Base-by-base conservation (phyloP, 805 yeast species). In the Starmera pachycereana region DNA sequence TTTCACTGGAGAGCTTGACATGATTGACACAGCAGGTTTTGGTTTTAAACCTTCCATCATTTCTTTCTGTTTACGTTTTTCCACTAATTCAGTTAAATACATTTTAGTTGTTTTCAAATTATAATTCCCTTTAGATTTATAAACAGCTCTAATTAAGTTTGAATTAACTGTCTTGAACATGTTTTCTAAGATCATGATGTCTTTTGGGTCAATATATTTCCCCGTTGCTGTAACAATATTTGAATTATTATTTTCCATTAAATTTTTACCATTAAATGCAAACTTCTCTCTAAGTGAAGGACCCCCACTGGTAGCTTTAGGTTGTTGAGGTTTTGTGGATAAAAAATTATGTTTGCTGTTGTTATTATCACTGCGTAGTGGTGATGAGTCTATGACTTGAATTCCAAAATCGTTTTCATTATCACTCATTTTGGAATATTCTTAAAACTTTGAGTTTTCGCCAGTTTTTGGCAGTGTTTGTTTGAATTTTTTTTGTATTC, bases 201-300 rank as follows among this genome's bases (percentile, higher is more conserved):
- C 57, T 31, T 50, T 49, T 12, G 42, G 33, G 1, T 35, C 28
- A 4, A 41, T 45, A 1, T 50, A 32, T 9, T 41, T 36, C 27
- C 27, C 27, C 27, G 27, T 22, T 22, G 27, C 2, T 22, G 27
- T 22, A 22, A 22, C 27, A 22, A 7, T 22, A 9, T 44, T 35
- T 2, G 37, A 40, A 13, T 39, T 45, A 35, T 32, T 40, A 19
- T 40, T 29, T 14, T 7, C 29, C 37, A 50, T 18, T 28, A 54
- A 41, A 43, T 42, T 50, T 29, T 41, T 58, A 44, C 52, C 59
- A 35, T 55, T 62, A 43, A 66, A 72, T 2, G 71, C 61, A 44
- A 68, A 72, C 46, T 62, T 61, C 40, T 69, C 72, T 29, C 67
- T 53, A 37, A 72, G 50, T 36, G 46, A 40, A 4, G 53, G 38